A percentile compares a stretch with the other conserved stretches of the same genome.
phyloP scores from a whole-genome alignment of 495 filamentous ascomycete genomes.

The Aspergillus asperescens region DNA sequence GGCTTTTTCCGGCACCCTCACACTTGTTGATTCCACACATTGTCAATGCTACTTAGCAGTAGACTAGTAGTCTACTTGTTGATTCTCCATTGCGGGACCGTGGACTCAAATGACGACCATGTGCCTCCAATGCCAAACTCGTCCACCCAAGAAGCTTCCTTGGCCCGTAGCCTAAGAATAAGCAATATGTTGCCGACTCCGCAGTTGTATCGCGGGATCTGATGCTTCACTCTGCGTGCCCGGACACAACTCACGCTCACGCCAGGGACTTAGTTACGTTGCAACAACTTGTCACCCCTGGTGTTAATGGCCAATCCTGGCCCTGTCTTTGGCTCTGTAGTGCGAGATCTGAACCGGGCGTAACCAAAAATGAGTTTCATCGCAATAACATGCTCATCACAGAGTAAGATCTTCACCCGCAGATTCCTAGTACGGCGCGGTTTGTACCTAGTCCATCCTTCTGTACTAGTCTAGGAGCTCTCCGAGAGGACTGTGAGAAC shows the following conservation, averaged over 20 bases:
- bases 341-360: neutral
- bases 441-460: no score
- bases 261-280: no score
- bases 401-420: conserved; percentile 4
- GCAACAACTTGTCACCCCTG: no score
- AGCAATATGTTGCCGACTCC: conserved; percentile 1
- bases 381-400: neutral
- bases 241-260: neutral
- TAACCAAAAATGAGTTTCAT: conserved; percentile 1
- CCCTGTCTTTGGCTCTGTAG: no score
- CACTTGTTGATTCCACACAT: neutral
- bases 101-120: no score
- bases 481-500: no score
- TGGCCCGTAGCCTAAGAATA: conserved; percentile 3
- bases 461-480: no score
- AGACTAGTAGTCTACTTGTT: no score
- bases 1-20: neutral
- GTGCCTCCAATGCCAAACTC: no score
- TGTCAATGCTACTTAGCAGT: no score
- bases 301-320: no score
- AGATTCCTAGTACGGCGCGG: neutral
- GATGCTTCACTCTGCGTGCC: neutral
- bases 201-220: neutral
- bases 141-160: conserved; percentile 1
- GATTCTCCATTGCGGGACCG: no score